These are phyloP conservation scores for Sporobolomyces phaffii DNA, from an alignment of 768 basidiomycete genomes.

Conservation along the genomic window DNA sequence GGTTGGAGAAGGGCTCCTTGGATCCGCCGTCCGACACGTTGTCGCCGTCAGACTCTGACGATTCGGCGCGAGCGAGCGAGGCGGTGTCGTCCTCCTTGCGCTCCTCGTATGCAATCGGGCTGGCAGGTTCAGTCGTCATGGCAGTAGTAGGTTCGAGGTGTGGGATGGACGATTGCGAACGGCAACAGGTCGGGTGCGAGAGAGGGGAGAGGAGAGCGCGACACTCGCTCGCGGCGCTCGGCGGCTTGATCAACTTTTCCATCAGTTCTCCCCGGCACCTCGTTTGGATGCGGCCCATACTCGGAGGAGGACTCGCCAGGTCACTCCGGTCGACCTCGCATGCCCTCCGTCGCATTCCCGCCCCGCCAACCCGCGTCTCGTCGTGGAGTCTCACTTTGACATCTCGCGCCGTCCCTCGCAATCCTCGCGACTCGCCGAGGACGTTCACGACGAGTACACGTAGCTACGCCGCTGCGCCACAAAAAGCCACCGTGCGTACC, in stretches of 20 bases:
- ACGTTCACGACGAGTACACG: background rate
- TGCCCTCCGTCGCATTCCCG: background rate
- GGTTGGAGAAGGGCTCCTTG: constrained; percentile 22
- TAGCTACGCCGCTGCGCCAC: background rate
- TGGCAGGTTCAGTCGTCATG: no score
- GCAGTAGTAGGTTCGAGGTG: no score
- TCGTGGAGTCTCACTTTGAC: background rate
- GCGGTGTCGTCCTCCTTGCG: constrained; percentile 6
- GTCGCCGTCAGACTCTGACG: constrained; percentile 19
- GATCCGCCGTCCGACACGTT: constrained; percentile 21
- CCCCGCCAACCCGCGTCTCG: background rate
- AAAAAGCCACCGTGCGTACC: background rate
- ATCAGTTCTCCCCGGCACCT: no score
- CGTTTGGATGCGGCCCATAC: no score
- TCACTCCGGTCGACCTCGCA: no score
- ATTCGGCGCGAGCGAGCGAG: background rate
- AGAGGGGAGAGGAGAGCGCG: no score
- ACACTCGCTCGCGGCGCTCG: no score
- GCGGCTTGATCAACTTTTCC: no score
- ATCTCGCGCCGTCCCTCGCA: background rate
- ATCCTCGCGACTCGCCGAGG: background rate
- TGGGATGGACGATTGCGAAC: no score
- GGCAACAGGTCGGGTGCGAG: no score
- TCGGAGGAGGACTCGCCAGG: no score
- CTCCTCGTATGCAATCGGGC: no score